Evolutionary conservation across 345 rosid species (phyloP).

Genomic region (Eucalyptus tenuipes): DNA sequence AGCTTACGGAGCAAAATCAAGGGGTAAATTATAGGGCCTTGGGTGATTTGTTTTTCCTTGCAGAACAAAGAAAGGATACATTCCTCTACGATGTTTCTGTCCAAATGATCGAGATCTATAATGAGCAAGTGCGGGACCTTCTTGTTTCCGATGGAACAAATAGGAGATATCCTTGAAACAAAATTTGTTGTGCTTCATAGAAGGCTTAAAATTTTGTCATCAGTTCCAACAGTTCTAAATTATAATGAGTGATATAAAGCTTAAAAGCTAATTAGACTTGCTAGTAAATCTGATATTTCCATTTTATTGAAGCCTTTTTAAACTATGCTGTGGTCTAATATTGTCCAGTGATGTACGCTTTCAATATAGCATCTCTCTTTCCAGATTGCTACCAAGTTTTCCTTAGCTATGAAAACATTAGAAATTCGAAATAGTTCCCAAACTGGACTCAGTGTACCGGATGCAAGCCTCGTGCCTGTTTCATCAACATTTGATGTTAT

Average conservation of each 20-base stretch:
- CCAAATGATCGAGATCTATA: constrained; percentile 96
- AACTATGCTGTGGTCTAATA: neutral
- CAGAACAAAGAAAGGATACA: constrained; percentile 73
- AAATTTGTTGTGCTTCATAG: neutral
- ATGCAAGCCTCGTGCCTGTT: constrained; percentile 73
- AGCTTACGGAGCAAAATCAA: constrained; percentile 62
- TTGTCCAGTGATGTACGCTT: neutral
- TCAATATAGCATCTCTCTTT: constrained; percentile 28
- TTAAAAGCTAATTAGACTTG: neutral
- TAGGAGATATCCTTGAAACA: constrained; percentile 81
- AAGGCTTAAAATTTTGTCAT: neutral
- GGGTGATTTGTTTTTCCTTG: constrained; percentile 75
- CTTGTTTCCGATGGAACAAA: constrained; percentile 79
- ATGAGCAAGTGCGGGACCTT: constrained; percentile 95
- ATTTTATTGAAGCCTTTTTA: neutral
- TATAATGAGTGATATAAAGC: neutral
- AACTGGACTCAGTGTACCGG: constrained; percentile 90
- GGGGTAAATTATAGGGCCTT: constrained; percentile 97
- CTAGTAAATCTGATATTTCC: neutral
- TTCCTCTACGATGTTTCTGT: constrained; percentile 76
- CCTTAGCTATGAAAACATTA: constrained; percentile 34
- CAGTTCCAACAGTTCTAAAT: neutral
- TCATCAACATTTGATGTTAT: constrained; percentile 82
- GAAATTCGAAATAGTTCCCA: constrained; percentile 92
- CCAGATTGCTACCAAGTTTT: neutral